These are phyloP conservation scores for Protea cynaroides DNA, from an alignment of 164 flowering plant genomes.

Conservation along the genomic window DNA sequence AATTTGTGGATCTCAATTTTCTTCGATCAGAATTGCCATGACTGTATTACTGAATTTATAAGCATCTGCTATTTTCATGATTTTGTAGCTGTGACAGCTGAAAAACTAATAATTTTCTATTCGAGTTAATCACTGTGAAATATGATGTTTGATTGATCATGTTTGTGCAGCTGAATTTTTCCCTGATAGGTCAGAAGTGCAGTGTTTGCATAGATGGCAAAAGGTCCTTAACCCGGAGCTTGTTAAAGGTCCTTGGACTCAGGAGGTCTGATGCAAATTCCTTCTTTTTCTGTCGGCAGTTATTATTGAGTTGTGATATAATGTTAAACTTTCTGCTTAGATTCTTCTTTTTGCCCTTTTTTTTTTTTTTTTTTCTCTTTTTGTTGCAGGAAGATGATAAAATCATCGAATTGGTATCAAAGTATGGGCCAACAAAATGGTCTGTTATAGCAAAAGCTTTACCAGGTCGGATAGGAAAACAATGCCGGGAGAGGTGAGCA, in stretches of 20 bases:
- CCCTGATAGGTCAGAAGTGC: conserved; percentile 94
- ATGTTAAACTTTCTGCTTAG: conserved; percentile 4
- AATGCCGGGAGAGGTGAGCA: conserved; percentile 91
- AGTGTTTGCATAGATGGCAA: conserved; percentile 97
- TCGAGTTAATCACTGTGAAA: not conserved
- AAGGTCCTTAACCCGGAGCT: conserved; percentile 98
- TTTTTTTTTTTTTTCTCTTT: not conserved
- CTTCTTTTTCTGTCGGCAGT: conserved; percentile 5
- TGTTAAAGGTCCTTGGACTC: conserved; percentile 98
- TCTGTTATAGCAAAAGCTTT: conserved; percentile 86
- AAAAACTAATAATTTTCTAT: not conserved
- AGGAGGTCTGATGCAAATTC: conserved; percentile 47
- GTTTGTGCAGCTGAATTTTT: conserved; percentile 74
- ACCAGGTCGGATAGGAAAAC: conserved; percentile 98
- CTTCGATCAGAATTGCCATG: too few species aligned
- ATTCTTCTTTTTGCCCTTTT: too few species aligned
- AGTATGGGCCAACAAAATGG: conserved; percentile 93
- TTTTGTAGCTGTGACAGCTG: not conserved
- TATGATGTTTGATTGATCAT: conserved; percentile 5
- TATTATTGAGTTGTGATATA: not conserved
- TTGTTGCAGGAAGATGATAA: conserved; percentile 80
- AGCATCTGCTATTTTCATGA: not conserved
- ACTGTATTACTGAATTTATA: not conserved
- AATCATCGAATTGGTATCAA: conserved; percentile 64
- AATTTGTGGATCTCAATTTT: too few species aligned